phyloP scores from a whole-genome alignment of 2,329 filamentous ascomycete genomes.

The Fusarium drepaniforme region DNA sequence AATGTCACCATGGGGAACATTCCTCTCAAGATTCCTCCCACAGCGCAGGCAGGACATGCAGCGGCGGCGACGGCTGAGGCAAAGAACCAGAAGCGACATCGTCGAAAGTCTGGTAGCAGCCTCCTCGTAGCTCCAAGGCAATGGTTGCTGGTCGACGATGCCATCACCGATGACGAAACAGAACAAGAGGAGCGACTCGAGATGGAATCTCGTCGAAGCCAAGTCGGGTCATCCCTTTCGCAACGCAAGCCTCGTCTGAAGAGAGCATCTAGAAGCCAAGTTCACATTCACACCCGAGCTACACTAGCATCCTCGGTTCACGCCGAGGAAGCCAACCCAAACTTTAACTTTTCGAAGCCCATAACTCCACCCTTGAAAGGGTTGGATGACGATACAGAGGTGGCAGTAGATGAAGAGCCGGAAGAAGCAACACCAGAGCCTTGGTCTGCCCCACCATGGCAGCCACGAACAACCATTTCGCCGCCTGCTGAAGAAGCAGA shows the following conservation, averaged over 20 bases:
- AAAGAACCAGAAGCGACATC: conserved; percentile 52
- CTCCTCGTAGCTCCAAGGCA: conserved; percentile 55
- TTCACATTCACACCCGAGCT: conserved; percentile 46
- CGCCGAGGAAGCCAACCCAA: conserved; percentile 25
- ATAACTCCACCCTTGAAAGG: conserved; percentile 39
- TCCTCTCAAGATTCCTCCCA: conserved; percentile 35
- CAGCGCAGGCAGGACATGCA: conserved; percentile 24
- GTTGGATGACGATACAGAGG: neutral
- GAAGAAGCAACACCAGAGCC: conserved; percentile 24
- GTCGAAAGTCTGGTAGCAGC: conserved; percentile 65
- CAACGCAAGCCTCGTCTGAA: conserved; percentile 57
- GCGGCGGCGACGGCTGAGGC: conserved; percentile 41
- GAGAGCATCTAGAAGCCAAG: conserved; percentile 54
- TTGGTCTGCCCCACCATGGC: conserved; percentile 15
- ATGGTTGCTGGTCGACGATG: conserved; percentile 52
- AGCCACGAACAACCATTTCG: conserved; percentile 20
- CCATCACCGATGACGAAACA: conserved; percentile 58
- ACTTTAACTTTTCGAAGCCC: conserved; percentile 55
- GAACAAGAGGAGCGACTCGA: conserved; percentile 59
- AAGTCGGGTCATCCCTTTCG: conserved; percentile 39
- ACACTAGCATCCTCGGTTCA: conserved; percentile 29
- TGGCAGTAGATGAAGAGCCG: conserved; percentile 11
- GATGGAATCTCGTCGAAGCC: conserved; percentile 51
- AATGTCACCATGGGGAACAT: conserved; percentile 47
- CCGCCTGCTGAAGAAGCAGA: conserved; percentile 48